Percentiles rank a stretch among this genome's conserved stretches.
phyloP scores from a whole-genome alignment of 1,284 basidiomycete species.

The Athelia sp. region DNA sequence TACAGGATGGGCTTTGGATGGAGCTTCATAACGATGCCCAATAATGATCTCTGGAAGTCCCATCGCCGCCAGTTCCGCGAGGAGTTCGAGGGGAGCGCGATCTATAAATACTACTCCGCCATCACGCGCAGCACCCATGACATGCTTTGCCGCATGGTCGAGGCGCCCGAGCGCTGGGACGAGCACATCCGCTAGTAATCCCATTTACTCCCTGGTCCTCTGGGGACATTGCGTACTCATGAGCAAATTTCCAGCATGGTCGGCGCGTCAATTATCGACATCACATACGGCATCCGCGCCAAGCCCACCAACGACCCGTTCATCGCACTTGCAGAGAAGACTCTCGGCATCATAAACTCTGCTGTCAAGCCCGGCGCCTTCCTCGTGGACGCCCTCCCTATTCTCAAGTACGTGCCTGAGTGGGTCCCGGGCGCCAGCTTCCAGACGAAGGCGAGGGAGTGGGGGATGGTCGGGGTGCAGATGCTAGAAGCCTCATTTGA shows the following conservation, averaged over 20 bases:
- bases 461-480: no score
- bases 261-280: no score
- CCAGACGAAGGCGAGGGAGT: no score
- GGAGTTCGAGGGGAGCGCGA: slow-evolving; percentile 36
- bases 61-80: slow-evolving; percentile 44
- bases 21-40: slow-evolving; percentile 47
- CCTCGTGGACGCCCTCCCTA: slow-evolving; percentile 10
- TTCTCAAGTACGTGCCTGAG: neutral
- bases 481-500: no score
- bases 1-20: slow-evolving; percentile 49
- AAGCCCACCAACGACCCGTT: slow-evolving; percentile 2
- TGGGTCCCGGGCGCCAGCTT: no score
- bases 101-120: slow-evolving; percentile 5
- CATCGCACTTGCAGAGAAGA: slow-evolving; percentile 7
- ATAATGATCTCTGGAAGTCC: slow-evolving; percentile 44
- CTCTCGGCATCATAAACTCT: slow-evolving; percentile 1
- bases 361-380: slow-evolving; percentile 9
- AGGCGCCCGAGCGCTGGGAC: slow-evolving; percentile 24
- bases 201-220: no score
- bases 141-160: slow-evolving; percentile 28
- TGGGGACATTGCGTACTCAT: no score
- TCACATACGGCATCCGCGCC: no score
- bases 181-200: slow-evolving; percentile 33
- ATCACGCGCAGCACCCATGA: slow-evolving; percentile 18
- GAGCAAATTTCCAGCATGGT: no score